Evolutionary conservation across 176 grass and related monocot species (phyloP).

Genomic region (Zoysia pacifica): DNA sequence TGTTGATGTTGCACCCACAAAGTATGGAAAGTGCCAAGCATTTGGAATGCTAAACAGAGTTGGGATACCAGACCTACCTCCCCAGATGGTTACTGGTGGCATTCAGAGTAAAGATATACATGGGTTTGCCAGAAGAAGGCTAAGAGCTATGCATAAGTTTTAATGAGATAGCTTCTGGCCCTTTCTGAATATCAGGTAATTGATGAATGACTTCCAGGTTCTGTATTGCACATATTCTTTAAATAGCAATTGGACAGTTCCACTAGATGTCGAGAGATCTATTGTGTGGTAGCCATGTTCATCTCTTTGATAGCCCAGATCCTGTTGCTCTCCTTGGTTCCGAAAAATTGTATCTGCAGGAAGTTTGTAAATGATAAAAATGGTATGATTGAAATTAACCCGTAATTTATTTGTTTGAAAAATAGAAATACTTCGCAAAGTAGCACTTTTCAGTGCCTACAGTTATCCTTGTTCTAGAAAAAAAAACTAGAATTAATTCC

Average conservation of each 20-base stretch:
- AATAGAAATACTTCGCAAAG: constrained; percentile 16
- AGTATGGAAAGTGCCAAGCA: too few relatives aligned
- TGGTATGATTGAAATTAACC: not conserved
- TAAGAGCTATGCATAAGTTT: not conserved
- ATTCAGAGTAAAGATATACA: constrained; percentile 4
- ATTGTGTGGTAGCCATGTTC: constrained; percentile 37
- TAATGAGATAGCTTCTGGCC: constrained; percentile 16
- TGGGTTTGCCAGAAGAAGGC: not conserved
- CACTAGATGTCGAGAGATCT: constrained; percentile 45
- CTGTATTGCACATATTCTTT: constrained; percentile 50
- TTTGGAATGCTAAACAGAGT: too few relatives aligned
- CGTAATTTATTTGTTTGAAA: not conserved
- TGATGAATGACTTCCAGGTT: constrained; percentile 58
- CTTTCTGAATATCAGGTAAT: constrained; percentile 37
- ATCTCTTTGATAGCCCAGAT: constrained; percentile 40
- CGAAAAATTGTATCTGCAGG: constrained; percentile 54
- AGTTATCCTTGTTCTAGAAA: not conserved
- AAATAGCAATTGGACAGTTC: constrained; percentile 59
- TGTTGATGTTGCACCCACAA: not conserved
- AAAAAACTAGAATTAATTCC: not conserved
- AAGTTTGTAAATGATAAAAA: constrained; percentile 17
- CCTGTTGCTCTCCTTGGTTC: constrained; percentile 31
- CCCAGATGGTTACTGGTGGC: not conserved
- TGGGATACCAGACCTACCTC: too few relatives aligned
- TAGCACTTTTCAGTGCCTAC: not conserved